Conservation (phyloP, 345 rosid genomes). For the Citrus cavaleriei region DNA sequence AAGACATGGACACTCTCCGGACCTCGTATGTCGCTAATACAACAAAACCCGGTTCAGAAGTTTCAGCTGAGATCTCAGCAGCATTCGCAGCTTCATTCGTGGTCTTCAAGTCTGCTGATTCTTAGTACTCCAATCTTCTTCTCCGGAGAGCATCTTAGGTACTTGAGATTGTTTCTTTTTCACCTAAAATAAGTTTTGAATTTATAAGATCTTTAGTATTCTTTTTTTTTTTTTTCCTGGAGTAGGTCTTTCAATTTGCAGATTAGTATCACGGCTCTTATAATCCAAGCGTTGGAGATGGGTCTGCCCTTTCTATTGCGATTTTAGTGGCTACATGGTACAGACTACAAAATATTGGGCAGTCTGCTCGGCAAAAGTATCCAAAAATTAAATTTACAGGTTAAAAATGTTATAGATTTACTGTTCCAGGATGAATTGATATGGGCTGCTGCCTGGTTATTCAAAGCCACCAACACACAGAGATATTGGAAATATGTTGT, state of each 20-base stretch:
- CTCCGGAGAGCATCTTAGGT: conserved; percentile 20
- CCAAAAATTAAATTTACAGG: neutral
- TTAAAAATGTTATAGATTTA: neutral
- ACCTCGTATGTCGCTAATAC: conserved; percentile 37
- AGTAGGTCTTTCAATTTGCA: conserved; percentile 66
- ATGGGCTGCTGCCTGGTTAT: conserved; percentile 88
- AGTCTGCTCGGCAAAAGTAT: neutral
- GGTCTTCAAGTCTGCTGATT: conserved; percentile 42
- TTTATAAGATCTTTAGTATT: neutral
- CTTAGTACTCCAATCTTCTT: conserved; percentile 31
- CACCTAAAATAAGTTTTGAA: neutral
- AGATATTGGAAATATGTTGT: conserved; percentile 37
- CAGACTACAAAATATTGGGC: neutral
- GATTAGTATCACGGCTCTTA: conserved; percentile 55
- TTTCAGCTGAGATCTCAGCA: conserved; percentile 71
- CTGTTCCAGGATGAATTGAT: conserved; percentile 66
- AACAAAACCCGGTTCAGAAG: conserved; percentile 32
- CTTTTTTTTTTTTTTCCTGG: neutral
- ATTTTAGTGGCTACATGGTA: conserved; percentile 55
- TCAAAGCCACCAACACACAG: conserved; percentile 47
- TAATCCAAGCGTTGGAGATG: conserved; percentile 28
- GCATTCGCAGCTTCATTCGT: conserved; percentile 77
- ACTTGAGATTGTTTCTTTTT: neutral
- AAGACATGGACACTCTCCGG: conserved; percentile 88
- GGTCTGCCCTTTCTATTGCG: conserved; percentile 75